phyloP scores from a whole-genome alignment of 2,329 filamentous ascomycete genomes.

The Diaporthe caulivora region DNA sequence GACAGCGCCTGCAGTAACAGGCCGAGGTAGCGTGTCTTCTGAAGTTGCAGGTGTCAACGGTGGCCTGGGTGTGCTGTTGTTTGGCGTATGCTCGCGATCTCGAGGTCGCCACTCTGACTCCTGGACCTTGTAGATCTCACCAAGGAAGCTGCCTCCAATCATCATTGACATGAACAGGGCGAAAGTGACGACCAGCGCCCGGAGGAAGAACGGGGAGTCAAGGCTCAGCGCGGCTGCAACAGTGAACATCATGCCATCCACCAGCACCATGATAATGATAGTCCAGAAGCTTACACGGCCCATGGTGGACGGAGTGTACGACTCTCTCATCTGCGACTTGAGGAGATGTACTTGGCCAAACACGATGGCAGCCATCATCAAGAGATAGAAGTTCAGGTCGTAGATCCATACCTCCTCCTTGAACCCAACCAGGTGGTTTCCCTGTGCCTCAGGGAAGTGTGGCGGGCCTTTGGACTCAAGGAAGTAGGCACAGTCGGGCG shows the following conservation, averaged over 20 bases:
- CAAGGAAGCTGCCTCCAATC: slow-evolving; percentile 69
- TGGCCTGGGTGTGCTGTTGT: slow-evolving; percentile 43
- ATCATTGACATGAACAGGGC: slow-evolving; percentile 68
- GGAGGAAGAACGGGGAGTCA: slow-evolving; percentile 68
- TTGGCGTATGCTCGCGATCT: slow-evolving; percentile 49
- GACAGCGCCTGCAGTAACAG: slow-evolving; percentile 51
- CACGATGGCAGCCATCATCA: slow-evolving; percentile 67
- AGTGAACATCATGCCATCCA: slow-evolving; percentile 71
- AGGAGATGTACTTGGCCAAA: slow-evolving; percentile 72
- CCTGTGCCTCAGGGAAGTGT: slow-evolving; percentile 62
- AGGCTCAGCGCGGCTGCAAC: slow-evolving; percentile 68
- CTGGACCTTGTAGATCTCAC: slow-evolving; percentile 72
- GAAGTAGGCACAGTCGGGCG: slow-evolving; percentile 76
- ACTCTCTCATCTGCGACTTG: slow-evolving; percentile 74
- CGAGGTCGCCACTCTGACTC: slow-evolving; percentile 66
- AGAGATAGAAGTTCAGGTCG: slow-evolving; percentile 70
- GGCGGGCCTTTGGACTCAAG: slow-evolving; percentile 75
- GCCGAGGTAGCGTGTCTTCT: slow-evolving; percentile 53
- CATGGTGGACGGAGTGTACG: slow-evolving; percentile 75
- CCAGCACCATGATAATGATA: slow-evolving; percentile 70
- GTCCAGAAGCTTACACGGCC: slow-evolving; percentile 76
- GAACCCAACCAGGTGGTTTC: slow-evolving; percentile 68
- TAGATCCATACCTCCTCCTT: slow-evolving; percentile 72
- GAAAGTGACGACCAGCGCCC: slow-evolving; percentile 67
- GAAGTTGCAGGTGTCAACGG: slow-evolving; percentile 45